Base-by-base conservation (phyloP, 2,329 filamentous ascomycete genomes). In the Fusarium sublunatum region DNA sequence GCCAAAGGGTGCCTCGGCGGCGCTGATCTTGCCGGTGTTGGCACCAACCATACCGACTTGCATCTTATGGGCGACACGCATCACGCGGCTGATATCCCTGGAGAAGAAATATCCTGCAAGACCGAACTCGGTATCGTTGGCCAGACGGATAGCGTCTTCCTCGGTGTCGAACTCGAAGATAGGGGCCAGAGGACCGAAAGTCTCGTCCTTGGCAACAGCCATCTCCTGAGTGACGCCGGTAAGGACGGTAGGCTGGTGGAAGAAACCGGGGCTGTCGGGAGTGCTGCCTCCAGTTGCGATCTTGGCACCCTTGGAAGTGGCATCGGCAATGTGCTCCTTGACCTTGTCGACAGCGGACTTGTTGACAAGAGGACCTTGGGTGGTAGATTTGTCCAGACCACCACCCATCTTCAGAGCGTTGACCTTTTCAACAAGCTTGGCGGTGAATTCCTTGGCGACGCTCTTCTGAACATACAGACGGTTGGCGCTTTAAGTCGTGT, bases 201-300 rank as follows among this genome's bases (percentile, higher is more conserved):
- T 73, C 68, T 76, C 74, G 46, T 75, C 72, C 32, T 64, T 65
- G 25, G 65, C 68, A 2, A 74, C 65, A 15, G 57, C 57, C 71
- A 74, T 75, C 44, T 73, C 65, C 53, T 65, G 53, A 39, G 71
- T 73, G 15, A 74, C 69, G 39, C 86, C 87, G 13, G 87, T 85
- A 47, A 93, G 83, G 28, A 93, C 86, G 0, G 91, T 92, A 1
- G 88, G 88, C 65, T 90, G 82, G 77, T 87, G 91, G 80, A 91
- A 93, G 75, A 82, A 35, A 11, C 79, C 76, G 77, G 87, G 49
- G 84, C 86, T 72, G 86, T 86, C 89, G 88, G 87, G 77, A 6
- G 66, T 75, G 92, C 90, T 65, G 81, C 79, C 64, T 84, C 83
- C 87, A 10, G 82, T 71, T 39, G 85, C 72, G 39, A 89, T 73